These are phyloP conservation scores for Zanthoxylum bungeanum DNA, from an alignment of 345 rosid genomes.

Conservation along the genomic window DNA sequence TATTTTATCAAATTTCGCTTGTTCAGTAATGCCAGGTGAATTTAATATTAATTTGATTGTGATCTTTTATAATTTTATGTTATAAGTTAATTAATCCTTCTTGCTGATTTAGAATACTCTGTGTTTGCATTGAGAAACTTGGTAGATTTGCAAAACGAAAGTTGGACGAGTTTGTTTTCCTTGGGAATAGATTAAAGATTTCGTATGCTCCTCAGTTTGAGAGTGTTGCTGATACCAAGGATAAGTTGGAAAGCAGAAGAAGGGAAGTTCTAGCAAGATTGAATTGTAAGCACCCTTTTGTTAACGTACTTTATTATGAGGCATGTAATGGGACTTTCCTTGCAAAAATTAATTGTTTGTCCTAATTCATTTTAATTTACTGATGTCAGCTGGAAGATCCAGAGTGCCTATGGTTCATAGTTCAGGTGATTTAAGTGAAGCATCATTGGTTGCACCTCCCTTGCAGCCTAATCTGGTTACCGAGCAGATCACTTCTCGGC, in stretches of 20 bases:
- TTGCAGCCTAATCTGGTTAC: slow-evolving; percentile 16
- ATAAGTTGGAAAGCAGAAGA: slow-evolving; percentile 77
- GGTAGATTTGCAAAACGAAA: slow-evolving; percentile 81
- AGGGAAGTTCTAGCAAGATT: slow-evolving; percentile 66
- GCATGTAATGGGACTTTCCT: neutral
- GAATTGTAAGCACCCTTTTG: slow-evolving; percentile 35
- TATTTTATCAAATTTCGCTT: slow-evolving; percentile 76
- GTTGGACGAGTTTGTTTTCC: slow-evolving; percentile 72
- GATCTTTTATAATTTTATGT: neutral
- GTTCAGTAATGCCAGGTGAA: slow-evolving; percentile 69
- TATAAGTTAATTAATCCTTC: neutral
- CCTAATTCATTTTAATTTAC: neutral
- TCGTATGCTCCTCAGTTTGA: slow-evolving; percentile 83
- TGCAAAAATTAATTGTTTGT: neutral
- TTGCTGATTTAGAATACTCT: neutral
- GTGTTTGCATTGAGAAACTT: neutral
- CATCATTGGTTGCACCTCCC: slow-evolving; percentile 20
- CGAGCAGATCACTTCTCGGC: slow-evolving; percentile 14
- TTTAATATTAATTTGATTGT: neutral
- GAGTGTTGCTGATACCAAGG: slow-evolving; percentile 61
- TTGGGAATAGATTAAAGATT: slow-evolving; percentile 70
- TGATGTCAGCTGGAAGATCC: slow-evolving; percentile 47
- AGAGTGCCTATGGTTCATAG: slow-evolving; percentile 25
- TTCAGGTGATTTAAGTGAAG: slow-evolving; percentile 14
- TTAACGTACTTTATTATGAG: neutral